Base-by-base conservation (phyloP, 176 grass and related monocot genomes). In the Alloteropsis semialata region DNA sequence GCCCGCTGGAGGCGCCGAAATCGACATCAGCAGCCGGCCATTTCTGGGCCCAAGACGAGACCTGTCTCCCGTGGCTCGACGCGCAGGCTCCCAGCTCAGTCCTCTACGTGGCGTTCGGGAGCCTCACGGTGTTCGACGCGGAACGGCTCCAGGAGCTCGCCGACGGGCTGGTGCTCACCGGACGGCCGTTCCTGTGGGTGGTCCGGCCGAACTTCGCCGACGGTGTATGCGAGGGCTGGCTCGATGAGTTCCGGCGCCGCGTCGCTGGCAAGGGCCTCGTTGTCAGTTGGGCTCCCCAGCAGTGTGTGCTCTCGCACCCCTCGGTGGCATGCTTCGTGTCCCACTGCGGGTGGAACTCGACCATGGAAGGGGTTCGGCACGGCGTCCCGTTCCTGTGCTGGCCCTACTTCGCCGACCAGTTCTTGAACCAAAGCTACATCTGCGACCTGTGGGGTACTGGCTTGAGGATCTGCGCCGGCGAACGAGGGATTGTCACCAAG, bases 31-130 rank as follows among this genome's bases (percentile, higher is more conserved):
- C 57, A 37, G n/a, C 63, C 5, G 43, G 83, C 21, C 71, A 87
- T 45, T 90, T 96, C 67, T 96, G 90, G 90, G 72, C 78, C 0
- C 69, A 88, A 22, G 93, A 95, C 60, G 3, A 19, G 10, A 22
- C 74, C 14, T 95, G 78, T 58, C 65, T 87, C 28, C 5, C 69
- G 8, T 95, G 93, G 93, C 90, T 95, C 17, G 82, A 95, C 69
- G 30, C 69, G 8, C 87, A 90, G 51, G 39, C 69, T 2, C 50
- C 66, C 1, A 42, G 77, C 34, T 88, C 93, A 1, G 90, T 95
- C 24, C 8, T 95, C 45, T 95, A 92, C 50, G 73, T 88, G 27
- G 90, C 93, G 54, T 95, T 95, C 77, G 88, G 90, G 19, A 96
- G 90, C 90, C 58, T 82, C 15, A 43, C 80, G 5, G 62, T 88